These are phyloP conservation scores for Calonectria montana DNA, from an alignment of 2,329 filamentous ascomycete species.

Conservation along the genomic window DNA sequence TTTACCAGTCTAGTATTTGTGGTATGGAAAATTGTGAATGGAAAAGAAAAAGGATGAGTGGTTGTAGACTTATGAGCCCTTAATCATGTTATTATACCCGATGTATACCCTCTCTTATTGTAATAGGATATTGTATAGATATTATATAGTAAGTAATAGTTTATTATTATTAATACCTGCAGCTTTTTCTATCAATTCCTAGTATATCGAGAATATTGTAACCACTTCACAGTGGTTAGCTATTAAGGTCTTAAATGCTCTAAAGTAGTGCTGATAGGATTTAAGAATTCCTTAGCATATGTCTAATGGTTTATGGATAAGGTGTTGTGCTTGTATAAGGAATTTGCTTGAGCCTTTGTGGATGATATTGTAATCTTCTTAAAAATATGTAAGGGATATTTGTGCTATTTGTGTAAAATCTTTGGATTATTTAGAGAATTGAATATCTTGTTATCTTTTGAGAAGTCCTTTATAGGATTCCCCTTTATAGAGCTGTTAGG, in stretches of 20 bases:
- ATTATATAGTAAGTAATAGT: no score
- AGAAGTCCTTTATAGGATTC: not conserved
- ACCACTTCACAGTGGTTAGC: not conserved
- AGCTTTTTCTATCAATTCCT: no score
- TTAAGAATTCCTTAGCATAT: not conserved
- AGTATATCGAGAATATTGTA: not conserved
- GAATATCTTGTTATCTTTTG: not conserved
- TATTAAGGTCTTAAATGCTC: not conserved
- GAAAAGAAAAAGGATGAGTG: not conserved
- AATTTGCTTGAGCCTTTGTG: not conserved
- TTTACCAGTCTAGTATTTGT: no score
- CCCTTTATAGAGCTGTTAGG: not conserved
- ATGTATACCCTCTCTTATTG: no score
- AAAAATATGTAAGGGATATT: not conserved
- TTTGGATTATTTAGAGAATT: not conserved
- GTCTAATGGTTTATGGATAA: not conserved
- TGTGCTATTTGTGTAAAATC: not conserved
- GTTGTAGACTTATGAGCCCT: not conserved
- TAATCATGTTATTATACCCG: not conserved
- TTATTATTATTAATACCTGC: no score
- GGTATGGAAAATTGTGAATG: not conserved
- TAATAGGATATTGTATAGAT: no score
- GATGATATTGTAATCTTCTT: not conserved
- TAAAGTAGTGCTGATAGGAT: not conserved
- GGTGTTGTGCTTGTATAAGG: not conserved